These are phyloP conservation scores for Jackrogersella minutella DNA, from an alignment of 495 filamentous ascomycete genomes.

Conservation along the genomic window DNA sequence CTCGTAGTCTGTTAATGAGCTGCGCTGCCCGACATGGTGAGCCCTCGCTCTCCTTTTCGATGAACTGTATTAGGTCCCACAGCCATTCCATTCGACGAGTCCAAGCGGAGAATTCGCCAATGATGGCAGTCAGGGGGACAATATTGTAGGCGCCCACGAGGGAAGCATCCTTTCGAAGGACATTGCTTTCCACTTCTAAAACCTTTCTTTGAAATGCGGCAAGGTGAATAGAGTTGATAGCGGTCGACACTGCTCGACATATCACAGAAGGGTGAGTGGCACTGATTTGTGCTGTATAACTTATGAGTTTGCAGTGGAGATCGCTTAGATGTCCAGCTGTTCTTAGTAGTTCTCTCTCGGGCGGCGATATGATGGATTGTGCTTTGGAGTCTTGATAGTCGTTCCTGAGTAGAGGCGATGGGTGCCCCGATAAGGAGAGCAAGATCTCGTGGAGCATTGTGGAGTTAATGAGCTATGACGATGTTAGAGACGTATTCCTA, in stretches of 20 bases:
- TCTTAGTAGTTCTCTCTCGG: slow-evolving; percentile 81
- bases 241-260: slow-evolving; percentile 86
- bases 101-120: slow-evolving; percentile 86
- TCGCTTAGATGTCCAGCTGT: slow-evolving; percentile 78
- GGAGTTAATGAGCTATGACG: slow-evolving; percentile 17
- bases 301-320: slow-evolving; percentile 74
- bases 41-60: slow-evolving; percentile 59
- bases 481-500: slow-evolving; percentile 17
- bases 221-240: slow-evolving; percentile 77
- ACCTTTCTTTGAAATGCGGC: slow-evolving; percentile 82
- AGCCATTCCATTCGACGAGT: slow-evolving; percentile 84
- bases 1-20: slow-evolving; percentile 78
- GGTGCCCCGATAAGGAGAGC: slow-evolving; percentile 91
- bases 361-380: slow-evolving; percentile 67
- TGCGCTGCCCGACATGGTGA: slow-evolving; percentile 54
- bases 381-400: slow-evolving; percentile 48
- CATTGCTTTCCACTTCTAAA: slow-evolving; percentile 78
- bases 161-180: slow-evolving; percentile 72
- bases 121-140: slow-evolving; percentile 85
- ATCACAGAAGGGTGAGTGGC: slow-evolving; percentile 76
- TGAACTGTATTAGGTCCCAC: slow-evolving; percentile 72
- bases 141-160: slow-evolving; percentile 91
- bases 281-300: slow-evolving; percentile 68
- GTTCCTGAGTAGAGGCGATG: slow-evolving; percentile 79
- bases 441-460: slow-evolving; percentile 97